phyloP scores from a whole-genome alignment of 805 yeast species.

The Cyberlindnera maclurae region DNA sequence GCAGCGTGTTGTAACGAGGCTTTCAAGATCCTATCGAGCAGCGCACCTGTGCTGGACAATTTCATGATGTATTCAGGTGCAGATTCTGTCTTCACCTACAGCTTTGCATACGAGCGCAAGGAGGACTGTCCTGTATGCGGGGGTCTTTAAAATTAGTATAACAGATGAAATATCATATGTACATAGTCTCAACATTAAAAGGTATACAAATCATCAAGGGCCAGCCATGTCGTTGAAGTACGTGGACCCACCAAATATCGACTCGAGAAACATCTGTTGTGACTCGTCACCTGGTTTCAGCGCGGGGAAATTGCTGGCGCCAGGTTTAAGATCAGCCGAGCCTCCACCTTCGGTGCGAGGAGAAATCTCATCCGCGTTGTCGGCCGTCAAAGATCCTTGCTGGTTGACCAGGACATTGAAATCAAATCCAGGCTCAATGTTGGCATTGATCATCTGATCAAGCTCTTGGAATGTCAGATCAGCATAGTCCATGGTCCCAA shows the following conservation, averaged over 20 bases:
- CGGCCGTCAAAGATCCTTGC: neutral
- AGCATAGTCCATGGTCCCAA: neutral
- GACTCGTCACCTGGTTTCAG: neutral
- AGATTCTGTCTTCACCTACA: conserved; percentile 67
- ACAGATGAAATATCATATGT: neutral
- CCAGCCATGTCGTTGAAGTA: neutral
- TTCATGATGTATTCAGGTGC: conserved; percentile 87
- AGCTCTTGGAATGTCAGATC: conserved; percentile 8
- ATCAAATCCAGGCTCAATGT: neutral
- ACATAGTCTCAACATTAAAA: neutral
- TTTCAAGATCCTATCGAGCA: conserved; percentile 66
- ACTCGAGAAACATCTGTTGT: neutral
- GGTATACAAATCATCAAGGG: neutral
- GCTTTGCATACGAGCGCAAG: conserved; percentile 55
- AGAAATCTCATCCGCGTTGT: conserved; percentile 13
- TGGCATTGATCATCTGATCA: conserved; percentile 1
- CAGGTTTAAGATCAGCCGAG: neutral
- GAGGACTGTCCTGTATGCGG: conserved; percentile 78
- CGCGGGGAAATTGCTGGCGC: no score
- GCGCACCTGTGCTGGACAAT: conserved; percentile 61
- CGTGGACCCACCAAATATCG: conserved; percentile 21
- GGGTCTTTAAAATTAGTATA: conserved; percentile 10
- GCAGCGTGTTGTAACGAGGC: conserved; percentile 85
- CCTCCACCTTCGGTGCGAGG: conserved; percentile 15
- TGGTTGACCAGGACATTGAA: no score